These are phyloP conservation scores for Aspergillus coremiiformis DNA, from an alignment of 495 filamentous ascomycete genomes.

Conservation along the genomic window DNA sequence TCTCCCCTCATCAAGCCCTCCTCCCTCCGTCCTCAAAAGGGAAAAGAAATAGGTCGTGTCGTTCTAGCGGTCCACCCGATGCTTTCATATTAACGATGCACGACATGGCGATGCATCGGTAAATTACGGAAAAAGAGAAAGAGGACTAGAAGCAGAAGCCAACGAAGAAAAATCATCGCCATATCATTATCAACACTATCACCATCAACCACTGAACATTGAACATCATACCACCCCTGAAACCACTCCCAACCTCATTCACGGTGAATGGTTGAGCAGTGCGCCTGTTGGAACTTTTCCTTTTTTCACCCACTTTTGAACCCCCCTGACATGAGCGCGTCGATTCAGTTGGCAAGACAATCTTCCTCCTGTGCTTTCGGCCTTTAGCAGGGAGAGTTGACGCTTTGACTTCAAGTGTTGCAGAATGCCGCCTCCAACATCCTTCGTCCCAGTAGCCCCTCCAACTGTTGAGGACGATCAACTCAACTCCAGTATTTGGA, in stretches of 20 bases:
- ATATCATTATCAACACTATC: background rate
- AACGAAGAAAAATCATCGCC: background rate
- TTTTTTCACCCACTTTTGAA: background rate
- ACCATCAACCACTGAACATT: background rate
- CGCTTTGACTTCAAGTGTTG: constrained; percentile 5
- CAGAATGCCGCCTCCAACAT: constrained; percentile 13
- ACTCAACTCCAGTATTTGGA: constrained; percentile 12
- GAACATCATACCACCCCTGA: background rate
- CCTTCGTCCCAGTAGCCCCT: constrained; percentile 7
- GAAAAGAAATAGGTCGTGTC: background rate
- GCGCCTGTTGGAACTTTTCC: background rate
- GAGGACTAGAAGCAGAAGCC: background rate
- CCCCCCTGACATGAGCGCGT: constrained; percentile 21
- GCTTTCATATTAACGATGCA: background rate
- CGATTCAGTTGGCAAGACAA: constrained; percentile 17
- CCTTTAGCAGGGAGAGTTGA: constrained; percentile 7
- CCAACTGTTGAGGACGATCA: constrained; percentile 11
- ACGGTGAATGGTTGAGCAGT: constrained; percentile 6
- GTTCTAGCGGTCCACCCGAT: constrained; percentile 1
- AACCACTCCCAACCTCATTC: background rate
- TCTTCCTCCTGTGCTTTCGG: constrained; percentile 15
- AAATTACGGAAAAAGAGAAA: background rate
- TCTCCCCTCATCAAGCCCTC: background rate
- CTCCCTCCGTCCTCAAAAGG: background rate
- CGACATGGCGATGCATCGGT: background rate